These are phyloP conservation scores for Aspergillus novofumigatus DNA, from an alignment of 2,329 filamentous ascomycete genomes.

Conservation along the genomic window DNA sequence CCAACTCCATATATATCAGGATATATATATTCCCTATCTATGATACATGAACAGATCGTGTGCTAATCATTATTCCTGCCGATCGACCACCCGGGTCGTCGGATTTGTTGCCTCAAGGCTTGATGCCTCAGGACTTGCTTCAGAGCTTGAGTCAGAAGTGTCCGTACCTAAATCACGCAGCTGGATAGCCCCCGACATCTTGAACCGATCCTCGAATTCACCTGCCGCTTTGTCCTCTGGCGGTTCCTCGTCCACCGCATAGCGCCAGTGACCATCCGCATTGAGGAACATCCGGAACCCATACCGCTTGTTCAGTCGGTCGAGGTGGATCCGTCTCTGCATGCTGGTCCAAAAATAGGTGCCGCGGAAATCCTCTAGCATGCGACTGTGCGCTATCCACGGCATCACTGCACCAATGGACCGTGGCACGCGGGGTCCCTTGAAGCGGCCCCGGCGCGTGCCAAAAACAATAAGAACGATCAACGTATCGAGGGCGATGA, in stretches of 20 bases:
- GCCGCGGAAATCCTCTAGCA: slow-evolving; percentile 28
- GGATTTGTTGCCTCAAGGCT: background rate
- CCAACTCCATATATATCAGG: background rate
- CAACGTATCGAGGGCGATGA: slow-evolving; percentile 29
- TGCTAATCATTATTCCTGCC: background rate
- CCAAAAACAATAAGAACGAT: slow-evolving; percentile 31
- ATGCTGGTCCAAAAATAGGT: slow-evolving; percentile 28
- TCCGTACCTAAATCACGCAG: background rate
- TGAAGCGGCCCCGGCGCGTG: slow-evolving; percentile 29
- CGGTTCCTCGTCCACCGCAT: slow-evolving; percentile 30
- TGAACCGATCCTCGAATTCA: background rate
- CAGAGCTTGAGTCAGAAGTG: too few relatives aligned
- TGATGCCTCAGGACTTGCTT: background rate
- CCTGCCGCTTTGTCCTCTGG: background rate
- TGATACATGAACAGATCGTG: background rate
- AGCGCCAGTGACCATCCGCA: slow-evolving; percentile 26
- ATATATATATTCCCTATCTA: background rate
- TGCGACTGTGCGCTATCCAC: slow-evolving; percentile 32
- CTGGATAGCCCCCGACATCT: slow-evolving; percentile 4
- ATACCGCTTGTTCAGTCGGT: slow-evolving; percentile 27
- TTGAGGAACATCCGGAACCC: slow-evolving; percentile 29
- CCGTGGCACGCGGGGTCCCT: slow-evolving; percentile 30
- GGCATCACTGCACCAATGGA: slow-evolving; percentile 32
- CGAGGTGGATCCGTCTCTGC: slow-evolving; percentile 23
- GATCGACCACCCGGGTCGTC: background rate